A percentile compares a stretch with the other conserved stretches of the same genome.
Evolutionary conservation across 2,329 filamentous ascomycete species (phyloP).

Genomic region (Eutypa lata): DNA sequence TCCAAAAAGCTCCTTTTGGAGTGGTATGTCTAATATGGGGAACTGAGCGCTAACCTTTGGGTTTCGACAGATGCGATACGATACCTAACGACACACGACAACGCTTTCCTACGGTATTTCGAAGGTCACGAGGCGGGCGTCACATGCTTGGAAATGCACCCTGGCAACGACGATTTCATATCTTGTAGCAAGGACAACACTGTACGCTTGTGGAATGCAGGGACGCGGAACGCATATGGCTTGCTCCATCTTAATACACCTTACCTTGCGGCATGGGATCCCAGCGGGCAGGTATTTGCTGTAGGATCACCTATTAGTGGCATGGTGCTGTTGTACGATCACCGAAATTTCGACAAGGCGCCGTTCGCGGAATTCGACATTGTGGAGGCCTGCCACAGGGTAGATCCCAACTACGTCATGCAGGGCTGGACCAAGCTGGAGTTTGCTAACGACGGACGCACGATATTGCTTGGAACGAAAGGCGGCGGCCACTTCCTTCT

Average conservation of each 20-base stretch:
- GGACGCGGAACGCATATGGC: slow-evolving; percentile 75
- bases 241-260: slow-evolving; percentile 77
- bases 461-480: slow-evolving; percentile 78
- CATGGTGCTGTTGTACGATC: slow-evolving; percentile 83
- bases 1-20: not conserved
- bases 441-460: slow-evolving; percentile 94
- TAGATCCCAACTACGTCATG: slow-evolving; percentile 55
- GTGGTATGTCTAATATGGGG: not conserved
- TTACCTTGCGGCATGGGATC: slow-evolving; percentile 85
- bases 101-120: slow-evolving; percentile 95
- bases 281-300: slow-evolving; percentile 87
- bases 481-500: slow-evolving; percentile 84
- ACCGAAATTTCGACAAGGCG: slow-evolving; percentile 87
- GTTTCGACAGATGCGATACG: slow-evolving; percentile 68
- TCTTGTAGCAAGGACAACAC: slow-evolving; percentile 90
- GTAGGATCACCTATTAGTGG: slow-evolving; percentile 80
- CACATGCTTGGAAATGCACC: slow-evolving; percentile 79
- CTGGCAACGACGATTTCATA: slow-evolving; percentile 85
- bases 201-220: slow-evolving; percentile 84
- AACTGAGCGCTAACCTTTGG: slow-evolving; percentile 1
- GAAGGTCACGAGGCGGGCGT: slow-evolving; percentile 83
- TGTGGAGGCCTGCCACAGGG: slow-evolving; percentile 48
- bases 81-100: slow-evolving; percentile 90
- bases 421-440: slow-evolving; percentile 86
- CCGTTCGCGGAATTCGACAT: slow-evolving; percentile 88